Base-by-base conservation (phyloP, 1,284 basidiomycete species). In the Cutaneotrichosporon curvatum region DNA sequence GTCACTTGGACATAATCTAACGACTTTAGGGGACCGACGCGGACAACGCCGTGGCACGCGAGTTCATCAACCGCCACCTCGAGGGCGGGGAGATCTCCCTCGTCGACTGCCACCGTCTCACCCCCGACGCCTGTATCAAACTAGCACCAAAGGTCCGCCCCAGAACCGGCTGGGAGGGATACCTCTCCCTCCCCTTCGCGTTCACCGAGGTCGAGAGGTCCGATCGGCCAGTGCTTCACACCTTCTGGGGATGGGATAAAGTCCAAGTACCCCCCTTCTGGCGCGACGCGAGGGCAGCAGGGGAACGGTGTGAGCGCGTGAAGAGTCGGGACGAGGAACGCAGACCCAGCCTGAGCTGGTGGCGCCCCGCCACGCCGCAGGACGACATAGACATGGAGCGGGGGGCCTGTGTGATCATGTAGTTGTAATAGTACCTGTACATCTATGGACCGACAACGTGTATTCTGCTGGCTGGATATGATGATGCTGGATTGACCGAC, bases 241-340 rank as follows among this genome's bases (percentile, higher is more conserved):
- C 83, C 25, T 91, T 88, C 63, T 85, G 85, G 71, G 81, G 82
- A 43, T 91, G 87, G 87, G 83, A 85, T 73, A 81, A 78, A 14
- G 85, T 89, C 20, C 85, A 85, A 62, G 48, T 56, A 14, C 58
- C 61, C 3, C 36, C 30, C 8, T 38, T 36, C 5, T 67, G 62
- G 65, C 47, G 57, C 34, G 52, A 59, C 36, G 55, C 53, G 37
- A 36, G 56, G 25, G 15, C 25, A 28, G 25, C 25, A 28, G 25
- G 12, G 25, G 25, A 12, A 28, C 8, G 25, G 7, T 7, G 25
- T 28, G 25, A 28, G 25, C 25, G 25, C 25, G 8, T 7, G 8
- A 12, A 12, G 8, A 28, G 25, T 28, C 8, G 25, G 25, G 12
- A 12, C 25, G n/a, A n/a, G n/a, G n/a, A n/a, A n/a, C n/a, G n/a